Conservation (phyloP, 1,284 basidiomycete species). For the Leccinum subrobustum region DNA sequence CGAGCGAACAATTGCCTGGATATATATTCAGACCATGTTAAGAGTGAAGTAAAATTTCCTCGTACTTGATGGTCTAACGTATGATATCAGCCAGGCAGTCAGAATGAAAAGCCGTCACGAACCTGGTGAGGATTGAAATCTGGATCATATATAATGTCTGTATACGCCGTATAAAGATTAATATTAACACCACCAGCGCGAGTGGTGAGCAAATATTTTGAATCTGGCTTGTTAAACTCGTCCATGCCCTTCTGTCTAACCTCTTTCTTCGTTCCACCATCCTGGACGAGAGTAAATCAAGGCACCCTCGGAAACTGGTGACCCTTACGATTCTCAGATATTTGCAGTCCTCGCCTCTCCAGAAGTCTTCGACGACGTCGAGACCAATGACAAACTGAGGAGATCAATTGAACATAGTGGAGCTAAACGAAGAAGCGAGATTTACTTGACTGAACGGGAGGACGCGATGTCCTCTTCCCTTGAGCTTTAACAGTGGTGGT, state of each 20-base stretch:
- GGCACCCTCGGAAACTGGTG: slow-evolving; percentile 7
- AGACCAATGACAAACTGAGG: slow-evolving; percentile 91
- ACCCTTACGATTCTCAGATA: slow-evolving; percentile 81
- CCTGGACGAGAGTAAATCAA: slow-evolving; percentile 44
- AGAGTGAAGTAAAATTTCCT: slow-evolving; percentile 6
- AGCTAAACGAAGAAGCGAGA: slow-evolving; percentile 1
- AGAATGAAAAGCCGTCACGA: slow-evolving; percentile 17
- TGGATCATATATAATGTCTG: slow-evolving; percentile 89
- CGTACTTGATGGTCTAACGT: slow-evolving; percentile 47
- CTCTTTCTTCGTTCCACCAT: slow-evolving; percentile 86
- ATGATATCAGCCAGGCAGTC: slow-evolving; percentile 3
- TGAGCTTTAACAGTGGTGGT: slow-evolving; percentile 82
- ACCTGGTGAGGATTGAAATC: slow-evolving; percentile 96
- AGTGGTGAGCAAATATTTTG: slow-evolving; percentile 89
- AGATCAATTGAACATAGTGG: not conserved
- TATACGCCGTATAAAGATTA: slow-evolving; percentile 86
- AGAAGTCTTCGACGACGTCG: slow-evolving; percentile 91
- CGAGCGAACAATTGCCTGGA: slow-evolving; percentile 84
- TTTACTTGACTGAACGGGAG: slow-evolving; percentile 95
- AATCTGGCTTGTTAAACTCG: slow-evolving; percentile 84
- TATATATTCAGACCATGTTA: slow-evolving; percentile 12
- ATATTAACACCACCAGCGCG: slow-evolving; percentile 97
- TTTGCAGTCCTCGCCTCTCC: slow-evolving; percentile 85
- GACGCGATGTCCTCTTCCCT: slow-evolving; percentile 89
- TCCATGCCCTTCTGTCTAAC: slow-evolving; percentile 94